These are phyloP conservation scores for Psilocybe tampanensis DNA, from an alignment of 768 basidiomycete genomes.

Conservation along the genomic window DNA sequence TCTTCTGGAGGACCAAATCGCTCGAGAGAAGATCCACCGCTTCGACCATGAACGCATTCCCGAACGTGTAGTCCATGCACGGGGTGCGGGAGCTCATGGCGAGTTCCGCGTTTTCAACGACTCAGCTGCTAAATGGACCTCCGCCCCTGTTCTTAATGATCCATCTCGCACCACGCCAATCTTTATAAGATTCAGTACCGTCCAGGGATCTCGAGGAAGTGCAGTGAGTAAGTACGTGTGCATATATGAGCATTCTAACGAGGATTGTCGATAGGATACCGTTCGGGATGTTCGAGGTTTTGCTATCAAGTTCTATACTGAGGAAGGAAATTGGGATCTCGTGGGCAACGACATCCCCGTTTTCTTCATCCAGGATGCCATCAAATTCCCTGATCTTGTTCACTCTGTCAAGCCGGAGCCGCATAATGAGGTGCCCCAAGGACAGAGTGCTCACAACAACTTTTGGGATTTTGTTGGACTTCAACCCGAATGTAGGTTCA, in stretches of 20 bases:
- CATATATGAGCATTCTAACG: not conserved
- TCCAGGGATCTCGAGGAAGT: constrained; percentile 79
- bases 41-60: constrained; percentile 93
- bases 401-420: constrained; percentile 89
- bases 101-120: constrained; percentile 77
- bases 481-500: constrained; percentile 58
- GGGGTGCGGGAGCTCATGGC: constrained; percentile 81
- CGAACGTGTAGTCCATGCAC: constrained; percentile 76
- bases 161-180: constrained; percentile 71
- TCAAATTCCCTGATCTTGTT: constrained; percentile 86
- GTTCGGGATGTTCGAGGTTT: constrained; percentile 89
- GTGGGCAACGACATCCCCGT: constrained; percentile 86
- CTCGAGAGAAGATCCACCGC: constrained; percentile 73
- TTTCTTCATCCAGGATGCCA: constrained; percentile 80
- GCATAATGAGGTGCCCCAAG: constrained; percentile 76
- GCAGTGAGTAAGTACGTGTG: constrained; percentile 51
- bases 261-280: constrained; percentile 47
- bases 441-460: constrained; percentile 76
- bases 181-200: constrained; percentile 87
- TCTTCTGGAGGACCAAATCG: constrained; percentile 77
- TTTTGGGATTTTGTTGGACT: constrained; percentile 86
- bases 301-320: constrained; percentile 80
- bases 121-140: constrained; percentile 70
- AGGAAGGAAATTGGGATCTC: constrained; percentile 87
- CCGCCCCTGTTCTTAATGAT: constrained; percentile 73